Conservation (phyloP, 2,329 filamentous ascomycete genomes). For the Colletotrichum tabaci region DNA sequence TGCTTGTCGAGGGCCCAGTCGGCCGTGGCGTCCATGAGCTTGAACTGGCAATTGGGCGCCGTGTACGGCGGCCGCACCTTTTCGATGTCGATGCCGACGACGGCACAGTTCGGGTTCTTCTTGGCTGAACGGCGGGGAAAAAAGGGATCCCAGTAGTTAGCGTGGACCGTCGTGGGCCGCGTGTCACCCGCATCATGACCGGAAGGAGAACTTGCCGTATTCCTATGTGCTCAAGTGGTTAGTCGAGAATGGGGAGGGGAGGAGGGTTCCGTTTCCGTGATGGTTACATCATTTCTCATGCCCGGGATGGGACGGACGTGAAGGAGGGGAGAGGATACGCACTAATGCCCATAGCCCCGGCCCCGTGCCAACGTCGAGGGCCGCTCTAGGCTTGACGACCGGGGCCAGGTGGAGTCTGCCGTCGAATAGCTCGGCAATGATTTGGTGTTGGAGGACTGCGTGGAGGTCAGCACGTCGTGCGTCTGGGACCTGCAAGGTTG, state of each 20-base stretch:
- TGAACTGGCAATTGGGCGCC: constrained; percentile 50
- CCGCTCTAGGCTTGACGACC: constrained; percentile 46
- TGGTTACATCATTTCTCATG: constrained; percentile 3
- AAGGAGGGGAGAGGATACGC: constrained; percentile 30
- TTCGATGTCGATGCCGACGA: constrained; percentile 52
- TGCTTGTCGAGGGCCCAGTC: constrained; percentile 47
- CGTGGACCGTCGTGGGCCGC: not conserved
- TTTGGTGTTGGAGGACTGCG: constrained; percentile 48
- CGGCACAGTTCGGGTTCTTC: constrained; percentile 46
- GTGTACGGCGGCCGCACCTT: constrained; percentile 47
- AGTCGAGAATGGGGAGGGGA: constrained; percentile 8
- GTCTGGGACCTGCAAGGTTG: not conserved
- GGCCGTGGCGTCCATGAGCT: constrained; percentile 47
- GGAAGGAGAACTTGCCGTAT: constrained; percentile 43
- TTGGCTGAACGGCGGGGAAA: constrained; percentile 40
- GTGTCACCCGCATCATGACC: not conserved
- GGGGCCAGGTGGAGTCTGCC: constrained; percentile 49
- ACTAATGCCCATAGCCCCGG: constrained; percentile 50
- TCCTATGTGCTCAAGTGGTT: constrained; percentile 39
- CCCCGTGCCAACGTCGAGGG: constrained; percentile 50
- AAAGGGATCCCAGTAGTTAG: constrained; percentile 5
- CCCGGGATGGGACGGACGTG: not conserved
- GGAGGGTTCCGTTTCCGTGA: not conserved
- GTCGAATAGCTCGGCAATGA: constrained; percentile 49
- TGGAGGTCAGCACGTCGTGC: constrained; percentile 23